These are phyloP conservation scores for Rosa multiflora DNA, from an alignment of 306 rosid genomes.

Conservation along the genomic window DNA sequence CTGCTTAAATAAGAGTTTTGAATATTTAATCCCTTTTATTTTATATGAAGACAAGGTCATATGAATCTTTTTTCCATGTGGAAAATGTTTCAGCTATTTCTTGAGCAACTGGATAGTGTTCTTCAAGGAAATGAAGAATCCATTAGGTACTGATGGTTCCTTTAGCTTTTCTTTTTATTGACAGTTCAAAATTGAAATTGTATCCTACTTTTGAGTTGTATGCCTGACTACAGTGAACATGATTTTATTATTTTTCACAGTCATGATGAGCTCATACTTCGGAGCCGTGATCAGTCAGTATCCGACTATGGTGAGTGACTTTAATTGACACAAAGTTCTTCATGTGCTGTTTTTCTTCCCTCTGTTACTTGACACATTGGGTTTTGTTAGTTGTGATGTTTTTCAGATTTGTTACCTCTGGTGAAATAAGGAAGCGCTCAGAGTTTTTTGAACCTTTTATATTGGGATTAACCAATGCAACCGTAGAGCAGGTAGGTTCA, in stretches of 20 bases:
- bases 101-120: constrained; percentile 95
- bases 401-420: constrained; percentile 97
- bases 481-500: constrained; percentile 81
- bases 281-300: constrained; percentile 87
- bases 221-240: constrained; percentile 15
- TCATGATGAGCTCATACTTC: constrained; percentile 70
- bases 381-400: constrained; percentile 87
- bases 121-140: constrained; percentile 89
- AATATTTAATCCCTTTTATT: not conserved
- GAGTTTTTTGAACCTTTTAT: constrained; percentile 93
- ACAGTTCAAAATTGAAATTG: constrained; percentile 22
- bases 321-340: constrained; percentile 19
- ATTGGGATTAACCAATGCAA: constrained; percentile 72
- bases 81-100: constrained; percentile 67
- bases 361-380: constrained; percentile 47
- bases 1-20: not conserved
- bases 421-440: constrained; percentile 83
- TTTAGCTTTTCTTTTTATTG: constrained; percentile 30
- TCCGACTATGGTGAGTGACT: constrained; percentile 89
- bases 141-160: constrained; percentile 65
- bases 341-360: constrained; percentile 21
- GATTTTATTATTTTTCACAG: constrained; percentile 45
- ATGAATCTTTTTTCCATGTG: constrained; percentile 23
- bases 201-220: constrained; percentile 15
- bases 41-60: not conserved